Evolutionary conservation across 805 yeast species (phyloP).

Genomic region (Monosporozyma aerobia): DNA sequence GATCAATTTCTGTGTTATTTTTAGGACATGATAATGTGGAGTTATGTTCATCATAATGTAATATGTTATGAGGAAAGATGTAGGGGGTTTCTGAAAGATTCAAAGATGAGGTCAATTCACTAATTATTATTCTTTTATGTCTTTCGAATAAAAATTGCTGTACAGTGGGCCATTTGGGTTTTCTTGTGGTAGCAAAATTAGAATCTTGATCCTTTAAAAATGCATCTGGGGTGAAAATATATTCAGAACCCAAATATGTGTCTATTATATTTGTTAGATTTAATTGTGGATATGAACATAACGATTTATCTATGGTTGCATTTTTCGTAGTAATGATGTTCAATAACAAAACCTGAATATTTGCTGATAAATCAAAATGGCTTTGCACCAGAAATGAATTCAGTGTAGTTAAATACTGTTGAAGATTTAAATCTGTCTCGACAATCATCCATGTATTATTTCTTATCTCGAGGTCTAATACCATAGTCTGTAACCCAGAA

Average conservation of each 20-base stretch:
- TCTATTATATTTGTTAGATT: constrained; percentile 19
- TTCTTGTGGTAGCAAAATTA: background rate
- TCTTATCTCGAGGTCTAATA: constrained; percentile 50
- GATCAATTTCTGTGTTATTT: constrained; percentile 5
- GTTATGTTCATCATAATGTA: constrained; percentile 17
- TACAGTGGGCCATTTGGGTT: constrained; percentile 29
- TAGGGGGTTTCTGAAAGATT: constrained; percentile 16
- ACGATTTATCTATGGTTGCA: background rate
- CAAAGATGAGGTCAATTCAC: constrained; percentile 27
- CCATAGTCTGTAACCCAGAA: constrained; percentile 39
- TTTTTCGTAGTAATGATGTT: constrained; percentile 16
- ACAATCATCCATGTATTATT: constrained; percentile 28
- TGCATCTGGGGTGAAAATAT: constrained; percentile 25
- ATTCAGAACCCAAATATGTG: constrained; percentile 8
- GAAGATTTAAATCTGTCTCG: constrained; percentile 17
- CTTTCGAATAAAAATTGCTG: constrained; percentile 29
- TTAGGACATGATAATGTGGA: constrained; percentile 17
- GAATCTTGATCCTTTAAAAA: constrained; percentile 4
- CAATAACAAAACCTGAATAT: constrained; percentile 35
- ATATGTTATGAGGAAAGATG: constrained; percentile 15
- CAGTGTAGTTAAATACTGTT: constrained; percentile 24
- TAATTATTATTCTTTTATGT: constrained; percentile 31
- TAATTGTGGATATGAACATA: background rate
- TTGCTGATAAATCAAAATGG: constrained; percentile 39
- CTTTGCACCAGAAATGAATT: constrained; percentile 32